Conservation (phyloP, 148 eudicot species). For the Dysphania ambrosioides region DNA sequence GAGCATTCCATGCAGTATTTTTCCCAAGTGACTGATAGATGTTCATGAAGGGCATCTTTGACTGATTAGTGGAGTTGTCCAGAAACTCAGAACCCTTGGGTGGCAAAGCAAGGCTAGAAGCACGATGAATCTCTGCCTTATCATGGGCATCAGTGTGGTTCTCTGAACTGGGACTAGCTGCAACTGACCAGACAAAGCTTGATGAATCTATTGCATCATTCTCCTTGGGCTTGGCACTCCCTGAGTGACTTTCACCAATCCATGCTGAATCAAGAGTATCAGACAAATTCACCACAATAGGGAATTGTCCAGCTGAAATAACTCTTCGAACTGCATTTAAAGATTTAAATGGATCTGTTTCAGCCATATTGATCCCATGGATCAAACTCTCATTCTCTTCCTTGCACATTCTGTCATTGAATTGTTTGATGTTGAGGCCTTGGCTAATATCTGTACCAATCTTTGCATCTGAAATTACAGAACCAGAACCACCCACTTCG, state of each 20-base stretch:
- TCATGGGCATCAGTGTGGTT: conserved; percentile 38
- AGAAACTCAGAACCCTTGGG: conserved; percentile 37
- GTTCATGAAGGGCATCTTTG: conserved; percentile 60
- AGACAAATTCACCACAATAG: conserved; percentile 45
- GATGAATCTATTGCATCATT: conserved; percentile 30
- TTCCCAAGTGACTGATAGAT: conserved; percentile 59
- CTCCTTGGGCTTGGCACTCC: conserved; percentile 28
- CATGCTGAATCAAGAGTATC: conserved; percentile 84
- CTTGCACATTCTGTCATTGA: conserved; percentile 24
- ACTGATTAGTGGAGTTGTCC: conserved; percentile 61
- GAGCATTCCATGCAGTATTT: conserved; percentile 40
- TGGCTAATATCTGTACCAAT: conserved; percentile 23
- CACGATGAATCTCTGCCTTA: conserved; percentile 31
- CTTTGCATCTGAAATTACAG: conserved; percentile 26
- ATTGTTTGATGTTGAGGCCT: conserved; percentile 24
- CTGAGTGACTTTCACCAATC: conserved; percentile 62
- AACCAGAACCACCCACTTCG: conserved; percentile 26
- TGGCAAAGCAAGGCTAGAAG: conserved; percentile 32
- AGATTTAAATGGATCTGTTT: conserved; percentile 33
- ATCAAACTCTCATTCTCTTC: too few relatives aligned
- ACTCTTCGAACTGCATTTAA: conserved; percentile 37
- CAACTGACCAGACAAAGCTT: conserved; percentile 18
- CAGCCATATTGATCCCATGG: conserved; percentile 26
- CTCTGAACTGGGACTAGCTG: conserved; percentile 37
- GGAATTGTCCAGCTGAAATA: conserved; percentile 54